These are phyloP conservation scores for Trametes meyenii DNA, from an alignment of 768 basidiomycete species.

Conservation along the genomic window DNA sequence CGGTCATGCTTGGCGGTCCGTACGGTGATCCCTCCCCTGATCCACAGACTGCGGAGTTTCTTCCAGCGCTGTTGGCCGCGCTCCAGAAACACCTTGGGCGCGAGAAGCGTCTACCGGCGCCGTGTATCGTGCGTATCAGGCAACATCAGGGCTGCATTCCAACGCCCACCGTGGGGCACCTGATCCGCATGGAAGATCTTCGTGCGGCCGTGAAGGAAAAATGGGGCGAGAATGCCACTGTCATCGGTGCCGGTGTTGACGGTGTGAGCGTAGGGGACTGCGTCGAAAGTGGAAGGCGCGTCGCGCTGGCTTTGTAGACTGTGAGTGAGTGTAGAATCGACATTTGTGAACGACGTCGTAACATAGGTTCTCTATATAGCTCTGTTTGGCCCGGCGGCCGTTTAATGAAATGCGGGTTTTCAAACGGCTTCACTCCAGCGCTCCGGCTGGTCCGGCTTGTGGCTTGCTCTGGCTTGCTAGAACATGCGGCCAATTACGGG, in stretches of 20 bases:
- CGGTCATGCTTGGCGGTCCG: slow-evolving; percentile 90
- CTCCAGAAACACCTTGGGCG: slow-evolving; percentile 28
- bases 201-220: slow-evolving; percentile 41
- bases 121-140: slow-evolving; percentile 55
- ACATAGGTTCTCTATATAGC: no score
- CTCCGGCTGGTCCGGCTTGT: no score
- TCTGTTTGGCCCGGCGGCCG: no score
- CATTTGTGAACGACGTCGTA: neutral
- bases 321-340: neutral
- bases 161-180: slow-evolving; percentile 71
- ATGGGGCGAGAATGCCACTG: slow-evolving; percentile 54
- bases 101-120: slow-evolving; percentile 45
- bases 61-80: slow-evolving; percentile 31
- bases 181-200: slow-evolving; percentile 66
- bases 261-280: slow-evolving; percentile 91
- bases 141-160: slow-evolving; percentile 77
- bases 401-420: no score
- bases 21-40: slow-evolving; percentile 37
- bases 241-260: slow-evolving; percentile 83
- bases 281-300: slow-evolving; percentile 69
- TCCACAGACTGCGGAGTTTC: slow-evolving; percentile 49
- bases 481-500: no score
- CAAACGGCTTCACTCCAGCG: no score
- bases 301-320: slow-evolving; percentile 25
- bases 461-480: no score